Evolutionary conservation across 352 stramenopile genomes (phyloP), one percentile per base, ranked within the genome.

Genomic region (Phytopythium helicoides): DNA sequence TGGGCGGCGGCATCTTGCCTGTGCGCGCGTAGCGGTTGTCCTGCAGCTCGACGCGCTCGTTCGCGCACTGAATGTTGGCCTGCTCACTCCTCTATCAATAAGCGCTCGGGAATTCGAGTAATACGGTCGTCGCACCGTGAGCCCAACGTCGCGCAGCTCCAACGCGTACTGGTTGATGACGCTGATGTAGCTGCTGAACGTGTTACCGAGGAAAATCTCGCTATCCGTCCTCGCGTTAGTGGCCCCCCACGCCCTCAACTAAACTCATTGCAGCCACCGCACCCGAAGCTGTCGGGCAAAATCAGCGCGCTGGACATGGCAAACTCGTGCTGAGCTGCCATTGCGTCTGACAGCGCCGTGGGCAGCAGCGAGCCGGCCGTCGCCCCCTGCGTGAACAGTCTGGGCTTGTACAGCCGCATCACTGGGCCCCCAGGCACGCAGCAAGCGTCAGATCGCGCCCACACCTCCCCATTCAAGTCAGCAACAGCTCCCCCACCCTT

Each of bases 121-220:
- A 1, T 15, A 22, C 3, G 36, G 5, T 33, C 28, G 5, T 33
- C 54, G 15, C 46, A 85, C 73, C 5, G 78, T 89, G 6, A 94
- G 60, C 1, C 79, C 73, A 6, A 94, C 85, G 55, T 94, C 77
- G 12, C 78, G 72, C 22, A 94, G 44, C 18, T 92, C 79, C 23
- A 77, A 92, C 33, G 76, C 71, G 62, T 89, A 94, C 50, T 86
- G 85, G 64, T 97, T 97, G 49, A 96, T 91, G 18, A 97, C 87
- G 52, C 78, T 93, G 65, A 97, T 95, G 68, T 96, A 97, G 66
- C 87, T 95, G 69, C 84, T 95, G 58, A 97, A 97, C 19, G 82
- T 95, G 68, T 97, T 94, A 58, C 89, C 89, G 46, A 95, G 66
- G 56, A 96, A 97, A 45, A 97, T 97, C 62, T 96, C 89, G 25